These are phyloP conservation scores for Hypoxylon subgilvum DNA, from an alignment of 495 filamentous ascomycete genomes.

Conservation along the genomic window DNA sequence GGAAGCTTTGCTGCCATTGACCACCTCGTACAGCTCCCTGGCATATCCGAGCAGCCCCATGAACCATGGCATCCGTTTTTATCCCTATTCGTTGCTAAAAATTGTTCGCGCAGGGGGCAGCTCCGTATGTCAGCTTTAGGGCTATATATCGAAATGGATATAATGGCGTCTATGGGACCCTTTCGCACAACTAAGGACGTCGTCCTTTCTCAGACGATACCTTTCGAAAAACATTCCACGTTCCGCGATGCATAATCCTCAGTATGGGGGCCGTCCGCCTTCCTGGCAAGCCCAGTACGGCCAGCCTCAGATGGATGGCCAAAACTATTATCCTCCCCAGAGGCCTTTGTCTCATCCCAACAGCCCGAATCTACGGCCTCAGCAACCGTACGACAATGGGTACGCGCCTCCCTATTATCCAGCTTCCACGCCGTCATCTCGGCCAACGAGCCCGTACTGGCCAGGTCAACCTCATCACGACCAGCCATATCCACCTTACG, in stretches of 20 bases:
- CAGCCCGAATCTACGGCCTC: background rate
- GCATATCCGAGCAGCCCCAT: no score
- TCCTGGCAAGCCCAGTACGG: conserved; percentile 5
- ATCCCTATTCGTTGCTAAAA: no score
- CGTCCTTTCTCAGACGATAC: no score
- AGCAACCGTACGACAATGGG: background rate
- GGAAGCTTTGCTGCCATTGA: no score
- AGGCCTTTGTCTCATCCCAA: no score
- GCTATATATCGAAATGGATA: background rate
- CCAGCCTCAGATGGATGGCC: background rate
- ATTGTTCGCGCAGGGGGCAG: background rate
- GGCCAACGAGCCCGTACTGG: background rate
- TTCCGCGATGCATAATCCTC: background rate
- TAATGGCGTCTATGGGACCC: no score
- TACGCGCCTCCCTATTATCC: background rate
- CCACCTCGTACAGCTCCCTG: no score
- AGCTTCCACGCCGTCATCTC: background rate
- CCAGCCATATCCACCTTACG: background rate
- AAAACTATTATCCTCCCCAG: background rate
- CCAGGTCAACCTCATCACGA: background rate
- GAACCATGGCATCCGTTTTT: no score
- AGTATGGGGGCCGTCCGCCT: background rate
- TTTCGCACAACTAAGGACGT: no score
- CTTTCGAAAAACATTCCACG: background rate
- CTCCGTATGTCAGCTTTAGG: background rate